Percentiles rank a stretch among this genome's conserved stretches.
Conservation (phyloP, 306 rosid genomes). For the Fragaria nilgerrensis region DNA sequence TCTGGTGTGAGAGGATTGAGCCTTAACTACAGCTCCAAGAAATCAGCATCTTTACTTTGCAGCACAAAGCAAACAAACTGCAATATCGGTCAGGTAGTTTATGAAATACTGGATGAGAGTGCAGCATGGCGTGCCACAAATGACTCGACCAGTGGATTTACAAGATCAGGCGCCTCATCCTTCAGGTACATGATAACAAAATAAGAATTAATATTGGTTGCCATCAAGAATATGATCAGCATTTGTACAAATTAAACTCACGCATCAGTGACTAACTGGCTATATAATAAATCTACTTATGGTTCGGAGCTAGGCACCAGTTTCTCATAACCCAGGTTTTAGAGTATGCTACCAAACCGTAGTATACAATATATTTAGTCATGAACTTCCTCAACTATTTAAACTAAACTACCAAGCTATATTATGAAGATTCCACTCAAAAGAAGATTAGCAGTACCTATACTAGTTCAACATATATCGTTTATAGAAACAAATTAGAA, state of each 20-base stretch:
- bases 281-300: neutral
- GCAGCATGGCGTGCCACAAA: constrained; percentile 85
- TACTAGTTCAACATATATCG: too few relatives aligned
- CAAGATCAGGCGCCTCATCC: constrained; percentile 96
- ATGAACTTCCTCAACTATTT: neutral
- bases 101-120: constrained; percentile 33
- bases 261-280: neutral
- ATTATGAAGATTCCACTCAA: neutral
- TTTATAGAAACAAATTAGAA: neutral
- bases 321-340: neutral
- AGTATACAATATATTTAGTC: neutral
- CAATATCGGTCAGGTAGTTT: constrained; percentile 34
- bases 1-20: neutral
- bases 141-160: constrained; percentile 83
- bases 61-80: neutral
- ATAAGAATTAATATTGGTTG: constrained; percentile 11
- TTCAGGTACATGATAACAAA: constrained; percentile 33
- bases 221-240: constrained; percentile 8
- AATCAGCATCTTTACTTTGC: neutral
- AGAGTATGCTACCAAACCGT: neutral
- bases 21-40: neutral
- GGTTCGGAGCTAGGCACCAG: neutral
- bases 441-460: too few relatives aligned
- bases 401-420: neutral
- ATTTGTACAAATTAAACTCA: neutral